These are phyloP conservation scores for Mantamonas sphyraenae DNA, from an alignment of 78 protist species.

Conservation along the genomic window DNA sequence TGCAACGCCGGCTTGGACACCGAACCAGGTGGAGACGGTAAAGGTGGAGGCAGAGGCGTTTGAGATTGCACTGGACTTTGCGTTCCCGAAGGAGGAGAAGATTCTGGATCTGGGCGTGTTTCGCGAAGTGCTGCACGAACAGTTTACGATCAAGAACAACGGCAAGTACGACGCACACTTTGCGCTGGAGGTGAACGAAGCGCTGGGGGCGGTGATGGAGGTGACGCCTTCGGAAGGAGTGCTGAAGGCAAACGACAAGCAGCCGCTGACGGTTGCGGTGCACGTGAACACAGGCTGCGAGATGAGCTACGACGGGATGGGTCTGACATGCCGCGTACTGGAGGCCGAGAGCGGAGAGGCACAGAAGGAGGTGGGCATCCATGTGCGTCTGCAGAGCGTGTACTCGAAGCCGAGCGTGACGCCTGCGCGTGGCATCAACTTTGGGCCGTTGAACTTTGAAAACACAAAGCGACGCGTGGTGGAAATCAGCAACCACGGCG, in stretches of 20 bases:
- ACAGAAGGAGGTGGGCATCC: neutral
- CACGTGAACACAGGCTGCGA: conserved; percentile 6
- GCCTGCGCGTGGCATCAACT: conserved; percentile 56
- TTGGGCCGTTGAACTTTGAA: conserved; percentile 50
- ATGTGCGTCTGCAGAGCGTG: conserved; percentile 10
- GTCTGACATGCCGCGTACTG: conserved; percentile 6
- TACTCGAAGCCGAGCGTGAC: conserved; percentile 22
- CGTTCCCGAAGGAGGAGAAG: conserved; percentile 5
- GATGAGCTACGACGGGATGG: neutral
- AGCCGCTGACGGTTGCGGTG: neutral
- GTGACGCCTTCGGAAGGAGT: conserved; percentile 18
- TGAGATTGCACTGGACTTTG: conserved; percentile 24
- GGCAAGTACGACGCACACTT: conserved; percentile 45
- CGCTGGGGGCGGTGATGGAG: neutral
- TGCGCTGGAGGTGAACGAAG: neutral
- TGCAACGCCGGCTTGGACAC: too few relatives aligned
- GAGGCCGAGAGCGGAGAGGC: conserved; percentile 5
- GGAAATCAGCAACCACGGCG: conserved; percentile 61
- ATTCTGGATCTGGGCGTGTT: conserved; percentile 24
- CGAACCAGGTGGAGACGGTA: neutral
- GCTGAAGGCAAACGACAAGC: conserved; percentile 11
- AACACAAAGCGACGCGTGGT: conserved; percentile 11
- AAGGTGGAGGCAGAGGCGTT: conserved; percentile 34
- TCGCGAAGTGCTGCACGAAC: conserved; percentile 16
- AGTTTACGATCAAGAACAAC: conserved; percentile 20